Evolutionary conservation across 202 grass and related monocot genomes (phyloP), one percentile per base, ranked within the genome.

Genomic region (Schoenoplectus tabernaemontani): DNA sequence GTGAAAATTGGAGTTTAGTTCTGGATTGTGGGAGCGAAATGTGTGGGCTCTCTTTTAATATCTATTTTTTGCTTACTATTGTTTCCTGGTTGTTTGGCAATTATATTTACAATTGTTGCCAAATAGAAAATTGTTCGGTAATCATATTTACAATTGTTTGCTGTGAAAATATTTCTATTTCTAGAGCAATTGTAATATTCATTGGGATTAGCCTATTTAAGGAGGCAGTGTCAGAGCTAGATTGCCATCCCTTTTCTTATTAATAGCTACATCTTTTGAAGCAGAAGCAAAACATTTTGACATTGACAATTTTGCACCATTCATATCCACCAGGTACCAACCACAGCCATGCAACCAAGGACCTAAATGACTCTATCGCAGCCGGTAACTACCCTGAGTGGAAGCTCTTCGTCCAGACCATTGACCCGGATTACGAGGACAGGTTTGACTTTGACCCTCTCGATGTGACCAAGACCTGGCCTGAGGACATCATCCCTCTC

Each of bases 401-500:
- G 95, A 98, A 70, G 50, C 88, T 98, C 10, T 94, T 66, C 85
- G 80, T 98, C 36, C 95, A 98, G 83, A 92, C 69, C 67, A 92
- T 98, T 9, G 89, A 92, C 81, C 95, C 95, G 3, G 88, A 87
- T 47, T 72, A 89, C 16, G 95, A 98, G 80, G 84, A 86, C 34
- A 57, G 74, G 0, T 84, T 92, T 81, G 91, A 98, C 78, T 94
- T 98, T 65, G 95, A 94, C 81, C 95, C 95, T 47, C 89, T 98
- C 11, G 95, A 98, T 86, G 91, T 98, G 10, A 98, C 95, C 78
- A 98, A 94, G 89, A 94, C 91, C 8, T 98, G 95, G 95, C 89
- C 95, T 0, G 95, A 98, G 76, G 91, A 98, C 57, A 32, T 92
- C 47, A 48, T 98, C 43, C 95, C 95, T 72, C 82, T 98, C 69